Evolutionary conservation across 129 eudicot species (phyloP), one percentile per base, ranked within the genome.

Genomic region (Arctium lappa): DNA sequence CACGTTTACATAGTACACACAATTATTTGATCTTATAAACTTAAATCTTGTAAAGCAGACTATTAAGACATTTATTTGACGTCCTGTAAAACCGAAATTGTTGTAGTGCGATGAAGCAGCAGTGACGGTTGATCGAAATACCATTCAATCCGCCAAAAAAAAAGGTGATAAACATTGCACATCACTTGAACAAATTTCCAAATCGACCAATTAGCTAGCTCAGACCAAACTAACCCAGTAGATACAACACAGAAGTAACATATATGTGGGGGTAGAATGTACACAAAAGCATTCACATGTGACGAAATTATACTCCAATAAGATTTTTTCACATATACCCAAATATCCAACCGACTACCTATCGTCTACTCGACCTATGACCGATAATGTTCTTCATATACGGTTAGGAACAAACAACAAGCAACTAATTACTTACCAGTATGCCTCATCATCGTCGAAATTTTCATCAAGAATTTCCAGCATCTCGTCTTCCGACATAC

Each of bases 401-500:
- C 31, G 32, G 10, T 10, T 29, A 37, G 0, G 0, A 77, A n/a
- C 80, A 30, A 77, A n/a, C 80, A 30, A 13, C 32, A 75, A 75
- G 29, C 79, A 33, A 13, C 36, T 8, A 44, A 39, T 33, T 37
- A 37, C 5, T 76, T 65, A 62, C 73, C 75, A 74, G 8, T 82
- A 82, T 4, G 48, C 44, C 81, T 82, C 83, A 4, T 78, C 83
- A 16, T 78, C 83, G 13, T 78, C 74, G 15, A 56, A n/a, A 60
- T 84, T 82, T 4, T 83, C 83, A 63, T 83, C 79, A 39, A 34
- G 22, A 56, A 37, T 48, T 37, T 31, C 73, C 76, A 79, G 42
- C 80, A 66, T 73, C 39, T 84, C 87, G 80, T 79, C 84, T 18
- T 84, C 80, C 0, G 87, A 84, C 10, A 79, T 36, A 44, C 10